Evolutionary conservation across 345 rosid genomes (phyloP), one percentile per base, ranked within the genome.

Genomic region (Cardiospermum halicacabum): DNA sequence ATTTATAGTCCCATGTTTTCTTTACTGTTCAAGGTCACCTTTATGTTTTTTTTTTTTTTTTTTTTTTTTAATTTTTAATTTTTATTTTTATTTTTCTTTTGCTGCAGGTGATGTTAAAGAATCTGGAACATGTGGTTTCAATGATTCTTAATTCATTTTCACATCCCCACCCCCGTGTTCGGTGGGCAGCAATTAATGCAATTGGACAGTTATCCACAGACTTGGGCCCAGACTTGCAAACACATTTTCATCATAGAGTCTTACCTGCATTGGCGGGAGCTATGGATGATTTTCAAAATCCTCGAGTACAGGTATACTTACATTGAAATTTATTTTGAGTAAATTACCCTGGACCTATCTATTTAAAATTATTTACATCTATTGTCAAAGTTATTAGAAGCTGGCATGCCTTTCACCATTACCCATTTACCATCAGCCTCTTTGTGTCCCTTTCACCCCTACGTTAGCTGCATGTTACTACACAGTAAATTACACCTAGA

Each of bases 181-280:
- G 84, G 43, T 86, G 92, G 92, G 92, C 92, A 55, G 92, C 92
- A 62, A 84, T 86, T 22, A 86, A 86, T 78, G 89, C 92, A 21
- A 76, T 86, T 50, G 92, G 92, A 22, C 92, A 86, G 69, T 69
- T 86, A 75, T 86, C 89, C 31, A 84, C 89, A 1, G 92, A 86
- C 69, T 77, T 86, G 72, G 92, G 92, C 60, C 89, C 92, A 28
- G 86, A 79, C n/a, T 75, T 86, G 77, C 92, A 86, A 79, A 71
- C 68, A 34, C 84, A 84, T 62, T 84, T 74, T 72, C 83, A 86
- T 60, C 85, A 78, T 9, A 74, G 77, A 28, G 85, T 86, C 59
- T 69, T 86, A 75, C 92, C 87, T 22, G 82, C 89, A 53, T 51
- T 86, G 37, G 92, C 78, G 49, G 70, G 80, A 65, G 81, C 87